Percentiles rank a stretch among this genome's conserved stretches.
Conservation (phyloP, 345 rosid genomes). For the Aurinia saxatilis region DNA sequence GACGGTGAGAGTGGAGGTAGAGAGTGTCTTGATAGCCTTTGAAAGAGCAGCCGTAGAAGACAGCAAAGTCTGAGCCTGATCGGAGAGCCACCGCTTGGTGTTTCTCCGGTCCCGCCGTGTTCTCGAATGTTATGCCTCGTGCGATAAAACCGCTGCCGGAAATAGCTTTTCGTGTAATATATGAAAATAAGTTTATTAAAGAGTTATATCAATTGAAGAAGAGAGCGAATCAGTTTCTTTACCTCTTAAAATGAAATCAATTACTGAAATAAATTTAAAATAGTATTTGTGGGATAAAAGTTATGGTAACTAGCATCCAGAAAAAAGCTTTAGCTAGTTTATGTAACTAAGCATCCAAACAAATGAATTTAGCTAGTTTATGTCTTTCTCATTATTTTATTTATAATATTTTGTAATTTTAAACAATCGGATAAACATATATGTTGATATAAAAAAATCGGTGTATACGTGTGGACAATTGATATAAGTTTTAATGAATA, state of each 20-base stretch:
- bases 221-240: too few species aligned
- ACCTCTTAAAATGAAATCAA: too few species aligned
- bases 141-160: constrained; percentile 68
- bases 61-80: constrained; percentile 71
- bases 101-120: constrained; percentile 82
- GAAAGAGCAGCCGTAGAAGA: constrained; percentile 74
- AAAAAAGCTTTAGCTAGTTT: neutral
- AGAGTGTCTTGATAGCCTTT: constrained; percentile 90
- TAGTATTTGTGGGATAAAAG: too few species aligned
- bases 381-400: neutral
- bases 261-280: too few species aligned
- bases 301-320: neutral
- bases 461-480: neutral
- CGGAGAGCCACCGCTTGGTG: constrained; percentile 89
- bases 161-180: constrained; percentile 37
- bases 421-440: neutral
- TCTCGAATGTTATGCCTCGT: constrained; percentile 64
- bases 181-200: neutral
- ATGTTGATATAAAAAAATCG: too few species aligned
- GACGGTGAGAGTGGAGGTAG: constrained; percentile 69
- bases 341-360: neutral
- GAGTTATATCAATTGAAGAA: too few species aligned
- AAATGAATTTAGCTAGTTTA: neutral
- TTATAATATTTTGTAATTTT: neutral
- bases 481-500: neutral